Conservation (phyloP, 1,284 basidiomycete genomes). For the Coniferiporia sulphurascens region DNA sequence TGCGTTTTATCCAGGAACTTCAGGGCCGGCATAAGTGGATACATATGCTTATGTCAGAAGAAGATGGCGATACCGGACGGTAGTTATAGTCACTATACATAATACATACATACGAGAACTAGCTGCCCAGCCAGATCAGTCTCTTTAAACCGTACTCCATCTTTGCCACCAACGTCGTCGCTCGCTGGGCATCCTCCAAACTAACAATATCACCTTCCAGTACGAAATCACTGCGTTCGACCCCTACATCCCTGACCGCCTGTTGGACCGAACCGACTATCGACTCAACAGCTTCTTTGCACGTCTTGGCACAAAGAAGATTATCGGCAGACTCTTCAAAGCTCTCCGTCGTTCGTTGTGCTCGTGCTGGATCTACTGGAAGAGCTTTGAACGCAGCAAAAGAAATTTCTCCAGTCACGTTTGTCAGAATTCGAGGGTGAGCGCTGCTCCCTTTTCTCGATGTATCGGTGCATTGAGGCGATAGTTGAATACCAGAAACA, state of each 20-base stretch:
- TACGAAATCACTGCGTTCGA: constrained; percentile 46
- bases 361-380: constrained; percentile 60
- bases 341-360: constrained; percentile 45
- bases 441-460: not conserved
- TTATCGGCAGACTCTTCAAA: constrained; percentile 60
- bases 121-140: constrained; percentile 79
- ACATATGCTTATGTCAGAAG: not conserved
- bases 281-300: constrained; percentile 69
- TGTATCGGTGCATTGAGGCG: not conserved
- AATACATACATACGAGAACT: constrained; percentile 5
- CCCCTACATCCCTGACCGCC: constrained; percentile 64
- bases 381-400: constrained; percentile 76
- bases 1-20: not conserved
- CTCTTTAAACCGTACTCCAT: constrained; percentile 90
- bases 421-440: constrained; percentile 32
- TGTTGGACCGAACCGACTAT: constrained; percentile 67
- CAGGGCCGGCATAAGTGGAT: not conserved
- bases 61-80: not conserved
- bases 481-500: constrained; percentile 18
- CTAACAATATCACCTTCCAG: constrained; percentile 74
- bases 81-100: too few relatives aligned
- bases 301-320: constrained; percentile 56
- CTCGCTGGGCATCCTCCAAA: constrained; percentile 72
- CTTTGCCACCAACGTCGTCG: constrained; percentile 80
- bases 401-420: constrained; percentile 32